These are phyloP conservation scores for Pyrenula massariospora DNA, from an alignment of 495 filamentous ascomycete species.

Conservation along the genomic window DNA sequence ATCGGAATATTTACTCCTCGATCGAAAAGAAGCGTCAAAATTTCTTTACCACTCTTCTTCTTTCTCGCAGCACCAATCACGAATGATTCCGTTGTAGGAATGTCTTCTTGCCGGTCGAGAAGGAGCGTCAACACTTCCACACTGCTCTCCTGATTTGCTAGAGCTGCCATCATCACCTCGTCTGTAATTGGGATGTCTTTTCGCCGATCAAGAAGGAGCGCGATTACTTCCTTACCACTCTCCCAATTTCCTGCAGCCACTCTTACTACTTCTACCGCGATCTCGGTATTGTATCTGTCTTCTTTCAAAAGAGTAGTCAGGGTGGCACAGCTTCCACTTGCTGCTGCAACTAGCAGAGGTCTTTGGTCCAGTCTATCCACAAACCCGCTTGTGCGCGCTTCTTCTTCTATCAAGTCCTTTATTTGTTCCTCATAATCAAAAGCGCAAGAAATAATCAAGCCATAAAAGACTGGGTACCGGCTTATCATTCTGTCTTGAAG, in stretches of 20 bases:
- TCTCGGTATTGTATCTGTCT: not conserved
- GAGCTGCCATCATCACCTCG: slow-evolving; percentile 1
- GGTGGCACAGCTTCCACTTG: not conserved
- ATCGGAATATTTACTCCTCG: slow-evolving; percentile 3
- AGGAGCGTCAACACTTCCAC: slow-evolving; percentile 2
- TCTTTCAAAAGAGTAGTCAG: not conserved
- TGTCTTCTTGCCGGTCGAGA: not conserved
- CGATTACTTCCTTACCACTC: slow-evolving; percentile 3
- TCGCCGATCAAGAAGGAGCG: slow-evolving; percentile 7
- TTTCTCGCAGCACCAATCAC: slow-evolving; percentile 1
- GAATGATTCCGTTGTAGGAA: not conserved
- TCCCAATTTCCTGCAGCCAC: slow-evolving; percentile 2
- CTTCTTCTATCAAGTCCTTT: not conserved
- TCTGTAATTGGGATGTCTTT: slow-evolving; percentile 3
- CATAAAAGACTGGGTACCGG: not conserved
- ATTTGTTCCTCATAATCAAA: not conserved
- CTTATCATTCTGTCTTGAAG: not conserved
- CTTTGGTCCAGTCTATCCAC: not conserved
- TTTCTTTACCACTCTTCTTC: not conserved
- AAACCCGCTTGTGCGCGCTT: not conserved
- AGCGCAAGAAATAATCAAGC: not conserved
- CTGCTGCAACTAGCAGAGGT: not conserved
- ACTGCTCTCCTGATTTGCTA: not conserved
- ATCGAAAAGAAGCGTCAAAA: slow-evolving; percentile 6
- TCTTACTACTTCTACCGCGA: slow-evolving; percentile 2